Conservation (phyloP, 805 yeast genomes). For the Debaryomyces hansenii region DNA sequence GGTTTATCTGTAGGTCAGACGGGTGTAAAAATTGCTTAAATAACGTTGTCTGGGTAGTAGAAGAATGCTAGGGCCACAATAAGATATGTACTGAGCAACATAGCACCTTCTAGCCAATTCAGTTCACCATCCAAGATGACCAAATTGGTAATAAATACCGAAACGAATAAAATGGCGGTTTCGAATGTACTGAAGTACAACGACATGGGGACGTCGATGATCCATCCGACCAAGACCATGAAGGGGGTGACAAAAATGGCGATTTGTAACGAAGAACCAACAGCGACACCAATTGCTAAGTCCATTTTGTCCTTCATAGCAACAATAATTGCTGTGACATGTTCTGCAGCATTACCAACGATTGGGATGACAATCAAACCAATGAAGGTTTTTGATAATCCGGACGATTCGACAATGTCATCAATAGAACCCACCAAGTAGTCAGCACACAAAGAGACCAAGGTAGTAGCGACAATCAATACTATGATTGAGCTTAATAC, state of each 20-base stretch:
- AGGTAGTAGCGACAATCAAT: slow-evolving; percentile 64
- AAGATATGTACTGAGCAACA: slow-evolving; percentile 83
- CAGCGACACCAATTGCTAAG: slow-evolving; percentile 93
- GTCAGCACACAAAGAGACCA: slow-evolving; percentile 91
- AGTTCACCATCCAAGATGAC: slow-evolving; percentile 91
- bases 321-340: slow-evolving; percentile 92
- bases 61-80: slow-evolving; percentile 89
- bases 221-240: slow-evolving; percentile 94
- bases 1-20: too few species aligned
- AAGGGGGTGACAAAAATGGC: slow-evolving; percentile 95
- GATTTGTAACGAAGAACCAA: slow-evolving; percentile 93
- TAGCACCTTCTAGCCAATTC: slow-evolving; percentile 95
- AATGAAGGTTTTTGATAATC: slow-evolving; percentile 90
- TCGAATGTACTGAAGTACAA: slow-evolving; percentile 90
- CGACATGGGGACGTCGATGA: slow-evolving; percentile 86
- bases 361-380: slow-evolving; percentile 93
- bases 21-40: neutral
- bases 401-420: slow-evolving; percentile 77
- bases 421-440: slow-evolving; percentile 92
- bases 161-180: slow-evolving; percentile 85
- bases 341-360: slow-evolving; percentile 98
- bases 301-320: slow-evolving; percentile 98
- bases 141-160: slow-evolving; percentile 85
- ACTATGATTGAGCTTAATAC: slow-evolving; percentile 53
- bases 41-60: slow-evolving; percentile 67